Conservation (phyloP, 2,329 filamentous ascomycete species). For the Didymella arachidicola region DNA sequence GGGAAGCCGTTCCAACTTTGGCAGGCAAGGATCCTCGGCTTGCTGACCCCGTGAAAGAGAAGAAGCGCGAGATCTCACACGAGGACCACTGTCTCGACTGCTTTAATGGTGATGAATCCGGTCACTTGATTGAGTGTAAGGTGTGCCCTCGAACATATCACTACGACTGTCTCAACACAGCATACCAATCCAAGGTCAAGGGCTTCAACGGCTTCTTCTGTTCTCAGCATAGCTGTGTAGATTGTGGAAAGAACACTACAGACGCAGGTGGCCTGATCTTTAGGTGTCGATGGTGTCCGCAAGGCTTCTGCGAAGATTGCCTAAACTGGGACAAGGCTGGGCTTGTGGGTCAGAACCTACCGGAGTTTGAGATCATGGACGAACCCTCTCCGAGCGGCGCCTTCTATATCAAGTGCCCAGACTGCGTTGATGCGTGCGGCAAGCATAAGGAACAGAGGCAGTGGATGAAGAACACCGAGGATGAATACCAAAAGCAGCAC, state of each 20-base stretch:
- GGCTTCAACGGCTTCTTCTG: slow-evolving; percentile 61
- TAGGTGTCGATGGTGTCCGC: slow-evolving; percentile 64
- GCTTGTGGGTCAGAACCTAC: slow-evolving; percentile 61
- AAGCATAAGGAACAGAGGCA: slow-evolving; percentile 31
- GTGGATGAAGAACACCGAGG: slow-evolving; percentile 37
- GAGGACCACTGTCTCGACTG: slow-evolving; percentile 63
- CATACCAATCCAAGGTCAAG: slow-evolving; percentile 54
- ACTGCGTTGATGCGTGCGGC: slow-evolving; percentile 45
- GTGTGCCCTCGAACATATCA: slow-evolving; percentile 66
- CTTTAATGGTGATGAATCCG: slow-evolving; percentile 53
- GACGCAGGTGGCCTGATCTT: slow-evolving; percentile 60
- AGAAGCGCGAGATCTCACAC: slow-evolving; percentile 57
- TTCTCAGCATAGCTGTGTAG: slow-evolving; percentile 62
- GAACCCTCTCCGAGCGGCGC: slow-evolving; percentile 54
- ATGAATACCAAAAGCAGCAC: slow-evolving; percentile 35
- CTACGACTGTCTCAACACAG: slow-evolving; percentile 56
- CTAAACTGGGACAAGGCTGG: slow-evolving; percentile 60
- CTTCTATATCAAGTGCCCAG: slow-evolving; percentile 62
- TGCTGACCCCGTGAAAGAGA: slow-evolving; percentile 58
- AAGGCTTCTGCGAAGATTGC: slow-evolving; percentile 67
- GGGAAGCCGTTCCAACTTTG: slow-evolving; percentile 66
- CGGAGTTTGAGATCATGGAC: slow-evolving; percentile 61
- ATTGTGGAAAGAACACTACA: slow-evolving; percentile 61
- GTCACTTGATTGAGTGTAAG: slow-evolving; percentile 58
- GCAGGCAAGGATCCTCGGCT: slow-evolving; percentile 63